A percentile compares a stretch with the other conserved stretches of the same genome.
phyloP scores from a whole-genome alignment of 2,329 filamentous ascomycete species.

The Neonectria neomacrospora region DNA sequence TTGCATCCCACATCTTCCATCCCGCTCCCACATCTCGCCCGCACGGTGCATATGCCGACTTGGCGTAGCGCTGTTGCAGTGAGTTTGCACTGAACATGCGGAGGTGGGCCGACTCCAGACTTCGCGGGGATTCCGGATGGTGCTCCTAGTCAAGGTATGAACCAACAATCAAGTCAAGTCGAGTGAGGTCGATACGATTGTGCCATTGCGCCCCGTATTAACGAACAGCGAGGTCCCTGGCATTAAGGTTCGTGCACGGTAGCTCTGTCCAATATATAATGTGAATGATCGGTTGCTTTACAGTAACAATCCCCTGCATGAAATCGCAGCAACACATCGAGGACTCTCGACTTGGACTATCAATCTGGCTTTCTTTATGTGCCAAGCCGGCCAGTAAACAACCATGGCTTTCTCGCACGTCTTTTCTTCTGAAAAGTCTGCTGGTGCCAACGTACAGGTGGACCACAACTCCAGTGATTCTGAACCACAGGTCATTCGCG shows the following conservation, averaged over 20 bases:
- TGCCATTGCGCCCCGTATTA: constrained; percentile 13
- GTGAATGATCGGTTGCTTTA: background rate
- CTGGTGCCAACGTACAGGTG: background rate
- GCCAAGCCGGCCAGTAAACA: background rate
- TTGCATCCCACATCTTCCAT: constrained; percentile 1
- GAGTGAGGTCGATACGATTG: constrained; percentile 2
- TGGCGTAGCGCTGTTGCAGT: constrained; percentile 1
- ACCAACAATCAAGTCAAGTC: background rate
- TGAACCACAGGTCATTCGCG: constrained; percentile 30
- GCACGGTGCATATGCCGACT: background rate
- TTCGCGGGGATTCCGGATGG: constrained; percentile 10
- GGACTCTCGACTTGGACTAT: background rate
- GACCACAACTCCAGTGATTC: constrained; percentile 22
- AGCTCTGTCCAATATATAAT: constrained; percentile 12
- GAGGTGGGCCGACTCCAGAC: constrained; percentile 12
- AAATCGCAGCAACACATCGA: background rate
- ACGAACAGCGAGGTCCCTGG: background rate
- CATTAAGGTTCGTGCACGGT: background rate
- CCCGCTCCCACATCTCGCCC: background rate
- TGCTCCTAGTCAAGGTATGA: background rate
- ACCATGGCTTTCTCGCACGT: background rate
- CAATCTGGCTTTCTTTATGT: background rate
- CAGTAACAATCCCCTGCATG: background rate
- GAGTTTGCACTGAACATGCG: background rate
- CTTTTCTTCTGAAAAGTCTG: constrained; percentile 11